Percentiles rank a stretch among this genome's conserved stretches.
phyloP scores from a whole-genome alignment of 2,329 filamentous ascomycete genomes.

The Aspergillus fijiensis region DNA sequence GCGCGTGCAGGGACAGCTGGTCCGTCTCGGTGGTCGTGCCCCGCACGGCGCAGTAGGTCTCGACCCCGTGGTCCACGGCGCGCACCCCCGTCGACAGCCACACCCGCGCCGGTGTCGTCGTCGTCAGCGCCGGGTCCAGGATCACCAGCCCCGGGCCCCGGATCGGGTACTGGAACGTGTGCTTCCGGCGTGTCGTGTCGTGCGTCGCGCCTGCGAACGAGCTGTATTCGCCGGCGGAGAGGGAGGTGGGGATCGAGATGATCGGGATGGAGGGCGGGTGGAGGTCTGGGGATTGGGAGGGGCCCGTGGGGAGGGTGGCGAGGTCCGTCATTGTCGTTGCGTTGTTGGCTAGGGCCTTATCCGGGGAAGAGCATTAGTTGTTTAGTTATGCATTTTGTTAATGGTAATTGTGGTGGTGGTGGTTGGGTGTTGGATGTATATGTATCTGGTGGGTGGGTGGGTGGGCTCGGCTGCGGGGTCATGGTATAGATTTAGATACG shows the following conservation, averaged over 20 bases:
- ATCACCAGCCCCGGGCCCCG: slow-evolving; percentile 55
- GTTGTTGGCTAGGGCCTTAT: slow-evolving; percentile 50
- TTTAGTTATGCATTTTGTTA: slow-evolving; percentile 1
- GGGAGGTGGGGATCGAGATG: slow-evolving; percentile 44
- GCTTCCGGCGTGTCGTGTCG: slow-evolving; percentile 37
- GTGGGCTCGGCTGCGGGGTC: too few relatives aligned
- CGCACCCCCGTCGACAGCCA: slow-evolving; percentile 54
- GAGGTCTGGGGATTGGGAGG: slow-evolving; percentile 16
- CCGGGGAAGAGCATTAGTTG: too few relatives aligned
- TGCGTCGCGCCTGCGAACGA: slow-evolving; percentile 42
- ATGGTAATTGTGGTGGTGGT: neutral
- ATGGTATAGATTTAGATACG: too few relatives aligned
- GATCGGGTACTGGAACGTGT: slow-evolving; percentile 37
- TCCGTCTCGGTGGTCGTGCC: slow-evolving; percentile 37
- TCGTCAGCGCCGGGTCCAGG: slow-evolving; percentile 57
- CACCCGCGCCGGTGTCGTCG: slow-evolving; percentile 54
- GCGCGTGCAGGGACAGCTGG: slow-evolving; percentile 38
- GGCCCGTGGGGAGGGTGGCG: slow-evolving; percentile 33
- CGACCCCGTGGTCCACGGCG: slow-evolving; percentile 59
- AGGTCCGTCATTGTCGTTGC: slow-evolving; percentile 42
- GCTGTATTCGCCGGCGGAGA: slow-evolving; percentile 46
- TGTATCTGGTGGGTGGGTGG: too few relatives aligned
- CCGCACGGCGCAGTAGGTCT: slow-evolving; percentile 51
- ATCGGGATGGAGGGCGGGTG: slow-evolving; percentile 31
- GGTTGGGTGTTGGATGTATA: neutral